Percentiles rank a stretch among this genome's conserved stretches.
These are phyloP conservation scores for Aspergillus taichungensis DNA, from an alignment of 495 filamentous ascomycete genomes.

Conservation along the genomic window DNA sequence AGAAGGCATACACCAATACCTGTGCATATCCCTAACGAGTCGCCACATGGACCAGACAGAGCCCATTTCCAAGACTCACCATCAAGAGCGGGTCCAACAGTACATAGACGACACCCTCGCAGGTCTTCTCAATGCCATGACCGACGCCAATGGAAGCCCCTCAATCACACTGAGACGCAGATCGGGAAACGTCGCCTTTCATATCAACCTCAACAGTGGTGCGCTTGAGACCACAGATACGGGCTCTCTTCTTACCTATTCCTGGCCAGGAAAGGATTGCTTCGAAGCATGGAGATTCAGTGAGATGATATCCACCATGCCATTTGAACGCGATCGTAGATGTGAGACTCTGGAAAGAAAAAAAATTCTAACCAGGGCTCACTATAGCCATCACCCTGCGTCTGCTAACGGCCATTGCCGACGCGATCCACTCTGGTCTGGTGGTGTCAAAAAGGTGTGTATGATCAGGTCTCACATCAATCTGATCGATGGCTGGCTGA, in stretches of 20 bases:
- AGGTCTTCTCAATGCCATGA: constrained; percentile 17
- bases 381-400: constrained; percentile 49
- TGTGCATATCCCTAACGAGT: not conserved
- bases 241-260: constrained; percentile 22
- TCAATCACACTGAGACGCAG: constrained; percentile 25
- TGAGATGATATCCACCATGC: constrained; percentile 17
- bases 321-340: too few species aligned
- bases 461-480: not conserved
- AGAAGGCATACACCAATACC: too few species aligned
- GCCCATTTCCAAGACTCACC: not conserved
- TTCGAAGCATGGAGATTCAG: constrained; percentile 62
- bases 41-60: not conserved
- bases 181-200: constrained; percentile 11
- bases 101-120: constrained; percentile 28
- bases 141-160: constrained; percentile 18
- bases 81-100: constrained; percentile 11
- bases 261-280: constrained; percentile 49
- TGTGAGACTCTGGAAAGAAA: not conserved
- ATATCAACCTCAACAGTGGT: constrained; percentile 20
- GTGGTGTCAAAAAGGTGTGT: constrained; percentile 71
- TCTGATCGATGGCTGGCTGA: not conserved
- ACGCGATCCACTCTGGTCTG: constrained; percentile 51
- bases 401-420: constrained; percentile 61
- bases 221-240: constrained; percentile 19
- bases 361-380: not conserved